Conservation (phyloP, 306 rosid species). For the Vigna hirtella region DNA sequence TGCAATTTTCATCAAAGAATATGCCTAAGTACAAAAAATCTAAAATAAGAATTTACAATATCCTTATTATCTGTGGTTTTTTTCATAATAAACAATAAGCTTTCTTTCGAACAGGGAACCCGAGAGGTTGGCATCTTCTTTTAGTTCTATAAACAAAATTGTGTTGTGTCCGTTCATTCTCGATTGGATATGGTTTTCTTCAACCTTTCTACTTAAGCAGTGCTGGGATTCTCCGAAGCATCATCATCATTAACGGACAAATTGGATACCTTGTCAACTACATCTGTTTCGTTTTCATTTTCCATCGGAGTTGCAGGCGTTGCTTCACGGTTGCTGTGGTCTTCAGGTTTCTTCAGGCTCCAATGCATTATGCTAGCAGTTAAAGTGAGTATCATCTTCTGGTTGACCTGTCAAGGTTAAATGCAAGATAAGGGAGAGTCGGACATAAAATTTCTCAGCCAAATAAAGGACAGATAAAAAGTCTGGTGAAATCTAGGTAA, state of each 20-base stretch:
- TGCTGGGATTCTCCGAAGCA: conserved; percentile 42
- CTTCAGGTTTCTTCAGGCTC: conserved; percentile 83
- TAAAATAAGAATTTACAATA: conserved; percentile 55
- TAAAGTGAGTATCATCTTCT: conserved; percentile 93
- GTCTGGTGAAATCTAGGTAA: conserved; percentile 18
- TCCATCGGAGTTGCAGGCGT: conserved; percentile 50
- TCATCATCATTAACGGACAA: conserved; percentile 52
- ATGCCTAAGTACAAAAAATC: conserved; percentile 47
- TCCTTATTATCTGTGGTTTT: conserved; percentile 56
- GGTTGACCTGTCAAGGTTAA: conserved; percentile 75
- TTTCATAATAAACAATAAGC: conserved; percentile 43
- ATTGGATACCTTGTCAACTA: conserved; percentile 55
- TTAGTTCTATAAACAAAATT: conserved; percentile 36
- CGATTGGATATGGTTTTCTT: conserved; percentile 49
- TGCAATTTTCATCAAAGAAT: conserved; percentile 56
- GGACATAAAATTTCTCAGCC: conserved; percentile 9
- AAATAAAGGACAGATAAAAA: conserved; percentile 8
- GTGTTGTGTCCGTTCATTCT: conserved; percentile 17
- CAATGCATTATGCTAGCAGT: conserved; percentile 97
- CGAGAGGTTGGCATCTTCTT: conserved; percentile 46
- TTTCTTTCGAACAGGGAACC: conserved; percentile 40
- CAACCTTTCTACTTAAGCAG: conserved; percentile 31
- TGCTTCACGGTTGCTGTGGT: conserved; percentile 34
- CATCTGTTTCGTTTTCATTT: conserved; percentile 47
- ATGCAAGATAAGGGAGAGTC: conserved; percentile 32